Evolutionary conservation across 73 alveolate species (phyloP).

Genomic region (Paramecium sonneborni): DNA sequence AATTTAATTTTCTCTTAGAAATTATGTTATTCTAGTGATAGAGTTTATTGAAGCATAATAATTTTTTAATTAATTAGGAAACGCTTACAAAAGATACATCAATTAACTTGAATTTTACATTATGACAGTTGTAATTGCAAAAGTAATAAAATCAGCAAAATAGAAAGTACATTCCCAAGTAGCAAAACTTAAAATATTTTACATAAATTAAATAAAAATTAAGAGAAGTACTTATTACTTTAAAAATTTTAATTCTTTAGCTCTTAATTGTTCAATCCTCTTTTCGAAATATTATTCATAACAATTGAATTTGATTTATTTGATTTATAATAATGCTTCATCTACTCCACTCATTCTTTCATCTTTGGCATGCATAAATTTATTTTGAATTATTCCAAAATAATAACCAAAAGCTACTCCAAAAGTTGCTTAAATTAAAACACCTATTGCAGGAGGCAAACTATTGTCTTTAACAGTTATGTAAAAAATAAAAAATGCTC

Average conservation of each 20-base stretch:
- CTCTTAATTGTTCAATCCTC: background rate
- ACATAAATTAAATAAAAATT: background rate
- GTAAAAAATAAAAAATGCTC: background rate
- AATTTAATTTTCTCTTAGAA: background rate
- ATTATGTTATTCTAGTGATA: background rate
- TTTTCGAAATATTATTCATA: constrained; percentile 19
- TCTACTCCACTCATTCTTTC: constrained; percentile 55
- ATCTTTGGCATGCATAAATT: constrained; percentile 58
- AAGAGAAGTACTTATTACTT: background rate
- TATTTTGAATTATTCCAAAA: constrained; percentile 12
- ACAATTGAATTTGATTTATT: constrained; percentile 47
- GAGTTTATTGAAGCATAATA: background rate
- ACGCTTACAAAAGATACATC: background rate
- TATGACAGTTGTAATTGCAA: background rate
- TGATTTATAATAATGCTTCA: constrained; percentile 14
- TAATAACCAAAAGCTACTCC: constrained; percentile 32
- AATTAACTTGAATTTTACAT: background rate
- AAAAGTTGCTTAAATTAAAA: background rate
- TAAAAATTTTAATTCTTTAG: background rate
- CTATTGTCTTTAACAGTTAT: background rate
- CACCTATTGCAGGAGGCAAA: background rate
- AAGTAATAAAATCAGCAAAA: background rate
- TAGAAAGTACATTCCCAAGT: background rate
- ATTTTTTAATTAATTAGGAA: background rate
- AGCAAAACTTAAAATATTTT: background rate